Conservation (phyloP, 306 rosid species). For the Calophaca sinica region DNA sequence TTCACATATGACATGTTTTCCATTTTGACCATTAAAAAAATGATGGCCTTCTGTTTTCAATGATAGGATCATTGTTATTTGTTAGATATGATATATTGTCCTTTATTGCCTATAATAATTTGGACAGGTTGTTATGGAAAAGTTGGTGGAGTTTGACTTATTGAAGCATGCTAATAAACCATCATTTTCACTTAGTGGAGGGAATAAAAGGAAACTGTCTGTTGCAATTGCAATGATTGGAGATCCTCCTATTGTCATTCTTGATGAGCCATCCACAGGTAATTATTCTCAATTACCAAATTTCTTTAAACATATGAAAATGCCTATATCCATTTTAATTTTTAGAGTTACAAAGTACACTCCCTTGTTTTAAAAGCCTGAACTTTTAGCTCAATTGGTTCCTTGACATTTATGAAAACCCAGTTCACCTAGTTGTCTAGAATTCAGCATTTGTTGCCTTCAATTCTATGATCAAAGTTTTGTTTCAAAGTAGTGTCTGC, state of each 20-base stretch:
- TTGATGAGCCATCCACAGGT: conserved; percentile 99
- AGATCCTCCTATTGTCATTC: conserved; percentile 96
- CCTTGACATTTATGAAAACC: conserved; percentile 33
- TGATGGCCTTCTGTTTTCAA: background rate
- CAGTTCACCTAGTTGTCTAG: conserved; percentile 40
- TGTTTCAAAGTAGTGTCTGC: conserved; percentile 32
- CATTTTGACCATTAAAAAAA: background rate
- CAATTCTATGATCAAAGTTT: conserved; percentile 30
- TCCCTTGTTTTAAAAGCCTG: conserved; percentile 14
- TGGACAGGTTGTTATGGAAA: conserved; percentile 90
- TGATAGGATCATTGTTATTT: conserved; percentile 16
- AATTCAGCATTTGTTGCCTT: conserved; percentile 16
- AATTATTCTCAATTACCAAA: conserved; percentile 4
- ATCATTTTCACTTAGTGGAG: conserved; percentile 91
- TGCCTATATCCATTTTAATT: conserved; percentile 36
- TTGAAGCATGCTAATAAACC: conserved; percentile 88
- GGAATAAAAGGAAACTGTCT: conserved; percentile 94
- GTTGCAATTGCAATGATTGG: conserved; percentile 98
- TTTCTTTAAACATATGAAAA: conserved; percentile 33
- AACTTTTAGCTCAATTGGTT: conserved; percentile 29
- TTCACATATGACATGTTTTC: background rate
- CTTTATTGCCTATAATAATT: conserved; percentile 43
- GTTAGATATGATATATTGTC: conserved; percentile 30
- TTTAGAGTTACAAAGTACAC: background rate
- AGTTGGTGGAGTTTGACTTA: conserved; percentile 89